Conservation (phyloP, 2,329 filamentous ascomycete genomes). For the Aureobasidium sp. region DNA sequence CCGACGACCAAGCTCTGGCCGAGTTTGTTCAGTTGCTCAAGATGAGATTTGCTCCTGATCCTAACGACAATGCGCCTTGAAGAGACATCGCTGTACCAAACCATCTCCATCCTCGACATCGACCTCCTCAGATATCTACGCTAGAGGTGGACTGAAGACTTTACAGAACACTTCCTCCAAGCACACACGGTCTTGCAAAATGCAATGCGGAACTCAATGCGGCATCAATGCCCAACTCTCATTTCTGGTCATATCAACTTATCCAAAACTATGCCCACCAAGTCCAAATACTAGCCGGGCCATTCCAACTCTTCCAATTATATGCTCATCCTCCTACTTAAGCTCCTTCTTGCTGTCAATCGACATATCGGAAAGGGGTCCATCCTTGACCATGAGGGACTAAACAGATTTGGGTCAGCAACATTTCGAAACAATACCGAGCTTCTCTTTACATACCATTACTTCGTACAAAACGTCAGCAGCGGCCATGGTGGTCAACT, state of each 20-base stretch:
- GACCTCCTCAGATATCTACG: no score
- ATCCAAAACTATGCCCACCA: not conserved
- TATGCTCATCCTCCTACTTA: not conserved
- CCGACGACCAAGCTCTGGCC: conserved; percentile 29
- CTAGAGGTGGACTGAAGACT: no score
- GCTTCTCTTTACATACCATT: conserved; percentile 35
- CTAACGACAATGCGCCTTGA: not conserved
- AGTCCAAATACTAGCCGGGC: not conserved
- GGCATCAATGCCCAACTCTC: not conserved
- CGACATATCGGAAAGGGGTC: conserved; percentile 44
- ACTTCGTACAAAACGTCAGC: conserved; percentile 68
- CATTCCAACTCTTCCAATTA: not conserved
- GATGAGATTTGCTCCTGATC: conserved; percentile 27
- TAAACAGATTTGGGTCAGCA: not conserved
- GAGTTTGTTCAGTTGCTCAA: conserved; percentile 37
- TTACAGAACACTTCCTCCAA: no score
- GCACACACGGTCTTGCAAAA: not conserved
- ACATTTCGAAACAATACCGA: not conserved
- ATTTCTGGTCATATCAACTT: not conserved
- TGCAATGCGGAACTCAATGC: not conserved
- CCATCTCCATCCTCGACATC: no score
- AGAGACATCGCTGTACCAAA: no score
- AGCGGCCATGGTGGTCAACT: conserved; percentile 61
- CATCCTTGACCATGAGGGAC: conserved; percentile 73
- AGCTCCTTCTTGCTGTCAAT: conserved; percentile 9